Evolutionary conservation across 495 filamentous ascomycete species (phyloP).

Genomic region (Apiosordaria backusii): DNA sequence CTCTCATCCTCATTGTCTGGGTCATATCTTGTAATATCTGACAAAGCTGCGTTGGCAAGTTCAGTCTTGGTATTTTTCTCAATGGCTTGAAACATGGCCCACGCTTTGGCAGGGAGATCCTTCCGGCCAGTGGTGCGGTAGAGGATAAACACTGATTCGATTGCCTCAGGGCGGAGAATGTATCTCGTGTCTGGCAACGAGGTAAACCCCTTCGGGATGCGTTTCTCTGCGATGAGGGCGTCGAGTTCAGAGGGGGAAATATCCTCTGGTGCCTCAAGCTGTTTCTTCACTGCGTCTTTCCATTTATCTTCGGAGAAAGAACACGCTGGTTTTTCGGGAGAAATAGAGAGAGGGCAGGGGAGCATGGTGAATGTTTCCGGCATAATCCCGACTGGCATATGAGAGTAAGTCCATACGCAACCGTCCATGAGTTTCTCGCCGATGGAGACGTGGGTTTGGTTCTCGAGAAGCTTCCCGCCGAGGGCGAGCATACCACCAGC

Average conservation of each 20-base stretch:
- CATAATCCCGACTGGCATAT: constrained; percentile 73
- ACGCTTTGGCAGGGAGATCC: constrained; percentile 53
- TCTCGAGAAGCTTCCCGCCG: constrained; percentile 66
- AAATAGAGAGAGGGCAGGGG: constrained; percentile 43
- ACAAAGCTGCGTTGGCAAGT: constrained; percentile 50
- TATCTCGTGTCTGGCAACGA: constrained; percentile 59
- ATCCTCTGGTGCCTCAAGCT: constrained; percentile 9
- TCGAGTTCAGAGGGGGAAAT: constrained; percentile 22
- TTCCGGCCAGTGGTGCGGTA: constrained; percentile 57
- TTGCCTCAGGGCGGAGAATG: constrained; percentile 67
- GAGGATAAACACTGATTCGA: constrained; percentile 69
- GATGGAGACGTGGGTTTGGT: constrained; percentile 63
- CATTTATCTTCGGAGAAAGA: constrained; percentile 65
- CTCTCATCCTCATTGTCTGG: constrained; percentile 21
- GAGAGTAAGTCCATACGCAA: constrained; percentile 79
- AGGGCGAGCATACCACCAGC: constrained; percentile 80
- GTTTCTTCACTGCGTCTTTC: constrained; percentile 25
- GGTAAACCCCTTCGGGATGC: constrained; percentile 64
- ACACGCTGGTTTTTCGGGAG: constrained; percentile 52
- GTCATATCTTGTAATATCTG: constrained; percentile 34
- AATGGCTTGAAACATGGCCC: constrained; percentile 57
- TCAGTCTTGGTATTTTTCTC: constrained; percentile 46
- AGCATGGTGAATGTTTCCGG: constrained; percentile 65
- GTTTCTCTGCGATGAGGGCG: constrained; percentile 51
- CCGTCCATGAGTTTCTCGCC: constrained; percentile 74